Conservation (phyloP, 495 filamentous ascomycete genomes). For the Geopyxis carbonaria region DNA sequence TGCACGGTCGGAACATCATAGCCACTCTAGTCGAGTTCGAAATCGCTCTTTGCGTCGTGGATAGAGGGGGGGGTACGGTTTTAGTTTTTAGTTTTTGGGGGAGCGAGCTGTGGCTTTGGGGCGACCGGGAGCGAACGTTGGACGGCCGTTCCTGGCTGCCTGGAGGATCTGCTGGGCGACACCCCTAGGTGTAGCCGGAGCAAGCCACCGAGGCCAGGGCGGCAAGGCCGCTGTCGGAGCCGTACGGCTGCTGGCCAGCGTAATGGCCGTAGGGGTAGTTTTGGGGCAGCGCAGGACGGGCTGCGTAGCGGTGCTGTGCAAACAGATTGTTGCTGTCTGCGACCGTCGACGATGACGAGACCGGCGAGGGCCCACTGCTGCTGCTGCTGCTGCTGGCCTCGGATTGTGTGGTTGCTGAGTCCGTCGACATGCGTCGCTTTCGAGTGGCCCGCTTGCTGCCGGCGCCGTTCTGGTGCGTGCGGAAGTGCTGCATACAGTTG, state of each 20-base stretch:
- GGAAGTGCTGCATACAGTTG: conserved; percentile 96
- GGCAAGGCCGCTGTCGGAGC: conserved; percentile 16
- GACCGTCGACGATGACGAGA: background rate
- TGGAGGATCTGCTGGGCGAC: too few species aligned
- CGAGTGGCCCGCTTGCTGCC: conserved; percentile 21
- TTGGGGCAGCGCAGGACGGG: too few species aligned
- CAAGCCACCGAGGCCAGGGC: conserved; percentile 20
- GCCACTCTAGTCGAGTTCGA: too few species aligned
- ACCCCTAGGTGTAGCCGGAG: too few species aligned
- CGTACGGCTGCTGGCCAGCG: conserved; percentile 17
- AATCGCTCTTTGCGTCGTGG: too few species aligned
- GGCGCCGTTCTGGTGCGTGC: conserved; percentile 51
- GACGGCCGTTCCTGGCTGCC: too few species aligned
- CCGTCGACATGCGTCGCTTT: conserved; percentile 23
- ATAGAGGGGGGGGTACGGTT: too few species aligned
- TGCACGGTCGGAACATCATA: too few species aligned
- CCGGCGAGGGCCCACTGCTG: background rate
- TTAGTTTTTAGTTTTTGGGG: too few species aligned
- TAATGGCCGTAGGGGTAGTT: conserved; percentile 14
- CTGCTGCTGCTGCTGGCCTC: background rate
- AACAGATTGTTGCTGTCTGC: background rate
- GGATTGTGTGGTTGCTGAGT: conserved; percentile 4
- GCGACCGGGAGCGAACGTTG: too few species aligned
- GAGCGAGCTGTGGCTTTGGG: too few species aligned
- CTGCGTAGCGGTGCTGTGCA: conserved; percentile 16